Evolutionary conservation across 441 rosid species (phyloP).

Genomic region (Populus hybrid): DNA sequence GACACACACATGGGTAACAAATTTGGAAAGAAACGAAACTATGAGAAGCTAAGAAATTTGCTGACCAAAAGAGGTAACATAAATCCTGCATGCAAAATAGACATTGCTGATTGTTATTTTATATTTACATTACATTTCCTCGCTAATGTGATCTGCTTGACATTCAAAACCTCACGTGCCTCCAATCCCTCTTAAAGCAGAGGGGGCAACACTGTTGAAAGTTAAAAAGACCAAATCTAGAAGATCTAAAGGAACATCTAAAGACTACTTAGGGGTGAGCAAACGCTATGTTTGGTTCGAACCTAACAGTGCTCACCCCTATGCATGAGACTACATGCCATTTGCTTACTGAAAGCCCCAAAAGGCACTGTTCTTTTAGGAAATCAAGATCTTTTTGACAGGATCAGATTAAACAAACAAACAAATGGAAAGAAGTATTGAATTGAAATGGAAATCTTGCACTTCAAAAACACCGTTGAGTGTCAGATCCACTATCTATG

Average conservation of each 20-base stretch:
- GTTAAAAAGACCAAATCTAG: not conserved
- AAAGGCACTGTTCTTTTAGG: not conserved
- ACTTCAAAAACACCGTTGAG: not conserved
- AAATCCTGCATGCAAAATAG: not conserved
- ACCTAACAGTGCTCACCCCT: not conserved
- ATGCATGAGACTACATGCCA: not conserved
- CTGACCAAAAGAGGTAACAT: not conserved
- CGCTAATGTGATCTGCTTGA: not conserved
- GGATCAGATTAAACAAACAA: not conserved
- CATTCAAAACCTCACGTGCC: not conserved
- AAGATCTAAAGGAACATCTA: not conserved
- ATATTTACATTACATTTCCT: not conserved
- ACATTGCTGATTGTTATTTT: not conserved
- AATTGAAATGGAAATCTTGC: not conserved
- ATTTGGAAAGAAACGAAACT: not conserved
- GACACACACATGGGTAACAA: not conserved
- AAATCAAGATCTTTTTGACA: not conserved
- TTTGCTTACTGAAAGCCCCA: not conserved
- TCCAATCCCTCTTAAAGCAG: not conserved
- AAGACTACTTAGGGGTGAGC: not conserved
- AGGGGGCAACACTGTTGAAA: not conserved
- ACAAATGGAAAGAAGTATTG: not conserved
- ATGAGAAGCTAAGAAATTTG: not conserved
- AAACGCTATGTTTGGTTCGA: not conserved
- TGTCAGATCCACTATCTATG: conserved; percentile 10